phyloP scores from a whole-genome alignment of 345 rosid genomes.

The Heritiera littoralis region DNA sequence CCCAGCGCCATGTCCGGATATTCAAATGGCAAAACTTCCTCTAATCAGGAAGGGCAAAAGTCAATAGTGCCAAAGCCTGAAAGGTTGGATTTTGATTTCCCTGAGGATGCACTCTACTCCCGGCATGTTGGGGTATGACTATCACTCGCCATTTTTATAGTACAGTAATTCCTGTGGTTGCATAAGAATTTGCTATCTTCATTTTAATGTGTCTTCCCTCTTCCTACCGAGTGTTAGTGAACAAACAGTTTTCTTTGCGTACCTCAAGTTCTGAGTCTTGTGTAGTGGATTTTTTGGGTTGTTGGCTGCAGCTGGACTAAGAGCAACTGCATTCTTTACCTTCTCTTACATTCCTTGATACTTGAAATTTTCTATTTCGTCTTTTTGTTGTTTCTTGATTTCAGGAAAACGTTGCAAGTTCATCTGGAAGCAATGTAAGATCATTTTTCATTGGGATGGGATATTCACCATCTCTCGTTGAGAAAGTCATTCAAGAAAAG shows the following conservation, averaged over 20 bases:
- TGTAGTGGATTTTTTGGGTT: background rate
- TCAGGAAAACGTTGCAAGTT: slow-evolving; percentile 76
- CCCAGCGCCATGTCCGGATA: slow-evolving; percentile 9
- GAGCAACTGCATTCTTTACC: background rate
- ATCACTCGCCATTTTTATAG: background rate
- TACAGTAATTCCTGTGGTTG: background rate
- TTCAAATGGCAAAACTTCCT: slow-evolving; percentile 33
- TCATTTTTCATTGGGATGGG: slow-evolving; percentile 82
- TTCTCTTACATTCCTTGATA: background rate
- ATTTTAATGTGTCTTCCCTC: background rate
- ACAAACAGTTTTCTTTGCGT: background rate
- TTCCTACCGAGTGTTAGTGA: background rate
- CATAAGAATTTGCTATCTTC: too few species aligned
- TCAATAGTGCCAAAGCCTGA: slow-evolving; percentile 58
- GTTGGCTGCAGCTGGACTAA: background rate
- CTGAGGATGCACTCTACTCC: slow-evolving; percentile 39
- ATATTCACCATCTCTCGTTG: slow-evolving; percentile 61
- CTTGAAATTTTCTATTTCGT: slow-evolving; percentile 5
- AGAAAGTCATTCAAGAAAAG: slow-evolving; percentile 70
- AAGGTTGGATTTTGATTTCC: slow-evolving; percentile 54
- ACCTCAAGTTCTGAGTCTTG: background rate
- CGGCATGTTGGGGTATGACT: slow-evolving; percentile 47
- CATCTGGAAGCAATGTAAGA: slow-evolving; percentile 66
- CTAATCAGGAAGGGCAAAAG: slow-evolving; percentile 27
- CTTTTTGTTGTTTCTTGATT: slow-evolving; percentile 19